These are phyloP conservation scores for Talaromyces ruber DNA, from an alignment of 495 filamentous ascomycete species.

Conservation along the genomic window DNA sequence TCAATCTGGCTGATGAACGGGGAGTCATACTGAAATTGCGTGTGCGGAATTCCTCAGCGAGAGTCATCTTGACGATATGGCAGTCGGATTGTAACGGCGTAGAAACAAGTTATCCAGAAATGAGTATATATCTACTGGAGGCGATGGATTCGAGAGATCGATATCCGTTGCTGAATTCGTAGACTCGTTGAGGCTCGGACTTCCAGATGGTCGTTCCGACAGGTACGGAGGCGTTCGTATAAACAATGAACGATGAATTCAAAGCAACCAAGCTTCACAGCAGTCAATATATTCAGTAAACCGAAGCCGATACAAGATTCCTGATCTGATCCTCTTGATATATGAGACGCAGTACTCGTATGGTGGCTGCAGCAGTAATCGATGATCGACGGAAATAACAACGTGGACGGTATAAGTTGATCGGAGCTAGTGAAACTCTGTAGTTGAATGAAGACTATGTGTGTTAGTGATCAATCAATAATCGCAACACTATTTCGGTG, in stretches of 20 bases:
- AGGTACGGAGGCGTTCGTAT: background rate
- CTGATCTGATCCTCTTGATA: background rate
- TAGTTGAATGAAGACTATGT: background rate
- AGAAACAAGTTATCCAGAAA: conserved; percentile 2
- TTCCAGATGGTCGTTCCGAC: background rate
- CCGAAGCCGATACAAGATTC: background rate
- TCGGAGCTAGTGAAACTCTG: background rate
- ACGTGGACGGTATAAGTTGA: background rate
- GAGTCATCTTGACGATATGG: conserved; percentile 32
- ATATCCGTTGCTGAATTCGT: background rate
- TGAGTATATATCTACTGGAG: background rate
- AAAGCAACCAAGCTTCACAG: background rate
- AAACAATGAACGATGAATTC: background rate
- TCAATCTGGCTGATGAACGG: background rate
- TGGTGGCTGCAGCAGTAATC: background rate
- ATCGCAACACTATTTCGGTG: background rate
- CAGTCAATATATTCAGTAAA: background rate
- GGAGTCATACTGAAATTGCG: conserved; percentile 90
- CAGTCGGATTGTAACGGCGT: conserved; percentile 2
- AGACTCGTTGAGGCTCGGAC: background rate
- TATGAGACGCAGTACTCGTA: background rate
- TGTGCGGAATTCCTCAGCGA: conserved; percentile 72
- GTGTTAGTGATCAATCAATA: background rate
- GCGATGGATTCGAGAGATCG: conserved; percentile 3
- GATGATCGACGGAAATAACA: conserved; percentile 7